Percentiles rank a stretch among this genome's conserved stretches.
Evolutionary conservation across 1,139 yeast species (phyloP).

Genomic region (Meyerozyma elateridarum): DNA sequence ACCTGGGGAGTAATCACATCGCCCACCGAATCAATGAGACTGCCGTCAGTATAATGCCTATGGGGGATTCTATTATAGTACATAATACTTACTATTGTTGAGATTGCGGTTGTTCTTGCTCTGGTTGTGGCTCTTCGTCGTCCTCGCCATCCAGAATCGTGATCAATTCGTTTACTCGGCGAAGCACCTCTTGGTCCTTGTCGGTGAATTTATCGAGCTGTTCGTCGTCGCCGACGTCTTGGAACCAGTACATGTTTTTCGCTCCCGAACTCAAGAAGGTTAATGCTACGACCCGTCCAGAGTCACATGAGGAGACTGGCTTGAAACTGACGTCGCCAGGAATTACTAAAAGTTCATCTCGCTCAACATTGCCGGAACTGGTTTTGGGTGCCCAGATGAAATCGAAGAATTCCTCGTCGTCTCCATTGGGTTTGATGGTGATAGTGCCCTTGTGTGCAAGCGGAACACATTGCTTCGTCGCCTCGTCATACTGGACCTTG

Average conservation of each 20-base stretch:
- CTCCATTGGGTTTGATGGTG: conserved; percentile 53
- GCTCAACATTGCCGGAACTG: conserved; percentile 35
- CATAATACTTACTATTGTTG: conserved; percentile 6
- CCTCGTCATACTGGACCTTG: conserved; percentile 68
- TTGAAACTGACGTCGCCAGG: conserved; percentile 93
- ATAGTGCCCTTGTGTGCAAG: conserved; percentile 72
- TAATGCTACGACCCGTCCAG: conserved; percentile 84
- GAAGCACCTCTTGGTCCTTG: conserved; percentile 53
- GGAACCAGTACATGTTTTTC: conserved; percentile 86
- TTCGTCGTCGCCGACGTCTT: conserved; percentile 66
- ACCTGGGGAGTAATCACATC: conserved; percentile 39
- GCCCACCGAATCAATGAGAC: conserved; percentile 26
- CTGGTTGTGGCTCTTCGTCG: conserved; percentile 40
- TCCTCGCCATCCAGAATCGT: conserved; percentile 38
- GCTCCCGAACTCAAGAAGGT: conserved; percentile 82
- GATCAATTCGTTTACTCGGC: conserved; percentile 52
- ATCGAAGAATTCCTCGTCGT: conserved; percentile 47
- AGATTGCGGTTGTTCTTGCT: conserved; percentile 26
- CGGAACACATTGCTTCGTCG: conserved; percentile 69
- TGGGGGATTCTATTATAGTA: conserved; percentile 3
- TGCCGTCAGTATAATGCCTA: conserved; percentile 4
- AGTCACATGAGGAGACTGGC: conserved; percentile 65
- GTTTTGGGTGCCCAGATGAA: conserved; percentile 41
- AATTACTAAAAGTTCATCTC: conserved; percentile 71
- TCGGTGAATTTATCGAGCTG: conserved; percentile 59